Conservation (phyloP, 139 green algal genomes). For the Tetradesmus lagerheimii region DNA sequence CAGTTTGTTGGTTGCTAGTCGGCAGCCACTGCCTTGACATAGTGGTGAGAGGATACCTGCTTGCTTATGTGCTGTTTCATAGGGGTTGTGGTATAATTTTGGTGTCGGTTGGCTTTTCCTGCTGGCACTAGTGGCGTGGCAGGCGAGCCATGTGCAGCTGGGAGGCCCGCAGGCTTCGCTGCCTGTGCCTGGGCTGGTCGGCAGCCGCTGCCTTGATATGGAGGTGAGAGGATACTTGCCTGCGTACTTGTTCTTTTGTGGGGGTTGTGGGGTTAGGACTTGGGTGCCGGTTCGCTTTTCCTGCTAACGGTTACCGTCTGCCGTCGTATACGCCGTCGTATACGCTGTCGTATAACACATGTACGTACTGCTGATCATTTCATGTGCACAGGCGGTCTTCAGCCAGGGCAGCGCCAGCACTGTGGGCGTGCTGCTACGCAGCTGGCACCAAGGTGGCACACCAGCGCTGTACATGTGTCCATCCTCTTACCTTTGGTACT, state of each 20-base stretch:
- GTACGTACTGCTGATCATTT: neutral
- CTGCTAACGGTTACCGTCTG: too few species aligned
- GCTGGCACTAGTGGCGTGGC: neutral
- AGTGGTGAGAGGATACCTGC: too few species aligned
- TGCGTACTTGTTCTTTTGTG: too few species aligned
- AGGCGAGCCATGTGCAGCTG: neutral
- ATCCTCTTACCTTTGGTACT: neutral
- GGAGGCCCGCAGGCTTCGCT: slow-evolving; percentile 4
- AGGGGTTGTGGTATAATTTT: too few species aligned
- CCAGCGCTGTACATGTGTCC: slow-evolving; percentile 81
- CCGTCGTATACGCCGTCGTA: too few species aligned
- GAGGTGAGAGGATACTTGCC: slow-evolving; percentile 15
- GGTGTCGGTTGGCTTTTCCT: too few species aligned
- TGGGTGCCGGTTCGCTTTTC: too few species aligned
- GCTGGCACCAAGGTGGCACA: slow-evolving; percentile 73
- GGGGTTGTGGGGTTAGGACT: too few species aligned
- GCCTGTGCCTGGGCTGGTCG: slow-evolving; percentile 42
- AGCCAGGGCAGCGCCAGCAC: slow-evolving; percentile 33
- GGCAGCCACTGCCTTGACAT: too few species aligned
- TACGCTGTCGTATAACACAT: too few species aligned
- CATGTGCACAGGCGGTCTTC: slow-evolving; percentile 26
- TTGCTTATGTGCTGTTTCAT: too few species aligned
- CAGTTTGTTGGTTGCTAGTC: too few species aligned
- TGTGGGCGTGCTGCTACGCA: slow-evolving; percentile 67
- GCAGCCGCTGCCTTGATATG: slow-evolving; percentile 51